phyloP scores from a whole-genome alignment of 2,329 filamentous ascomycete genomes.

The Cryphonectria nitschkei region DNA sequence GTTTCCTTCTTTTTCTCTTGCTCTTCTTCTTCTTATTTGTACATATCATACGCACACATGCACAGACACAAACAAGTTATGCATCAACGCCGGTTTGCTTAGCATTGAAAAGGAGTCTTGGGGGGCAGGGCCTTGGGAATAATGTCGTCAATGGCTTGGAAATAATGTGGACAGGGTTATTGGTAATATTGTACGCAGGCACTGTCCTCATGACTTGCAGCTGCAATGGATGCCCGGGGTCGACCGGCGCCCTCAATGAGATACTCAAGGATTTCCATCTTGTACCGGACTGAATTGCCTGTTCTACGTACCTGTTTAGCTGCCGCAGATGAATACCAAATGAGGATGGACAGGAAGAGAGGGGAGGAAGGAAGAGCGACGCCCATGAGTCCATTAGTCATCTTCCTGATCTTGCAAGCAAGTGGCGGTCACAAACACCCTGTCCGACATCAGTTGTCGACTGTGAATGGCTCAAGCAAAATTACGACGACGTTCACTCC shows the following conservation, averaged over 20 bases:
- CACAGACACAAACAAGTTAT: neutral
- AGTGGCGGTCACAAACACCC: neutral
- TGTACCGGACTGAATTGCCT: neutral
- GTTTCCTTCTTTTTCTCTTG: neutral
- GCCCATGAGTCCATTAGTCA: neutral
- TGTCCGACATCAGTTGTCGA: neutral
- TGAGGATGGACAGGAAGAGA: neutral
- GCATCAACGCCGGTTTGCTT: conserved; percentile 1
- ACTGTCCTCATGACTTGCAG: neutral
- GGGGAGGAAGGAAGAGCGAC: neutral
- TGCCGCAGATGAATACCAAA: neutral
- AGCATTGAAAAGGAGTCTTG: neutral
- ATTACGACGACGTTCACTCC: neutral
- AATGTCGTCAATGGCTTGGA: neutral
- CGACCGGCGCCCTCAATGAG: neutral
- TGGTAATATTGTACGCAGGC: neutral
- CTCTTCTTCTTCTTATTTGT: neutral
- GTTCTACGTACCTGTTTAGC: no score
- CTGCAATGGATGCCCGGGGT: neutral
- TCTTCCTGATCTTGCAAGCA: neutral
- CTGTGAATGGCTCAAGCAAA: neutral
- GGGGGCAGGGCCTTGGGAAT: neutral
- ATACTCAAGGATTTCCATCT: neutral
- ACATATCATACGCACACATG: neutral
- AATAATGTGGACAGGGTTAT: neutral